Percentiles rank a stretch among this genome's conserved stretches.
Conservation (phyloP, 768 basidiomycete species). For the Lactarius deliciosus region DNA sequence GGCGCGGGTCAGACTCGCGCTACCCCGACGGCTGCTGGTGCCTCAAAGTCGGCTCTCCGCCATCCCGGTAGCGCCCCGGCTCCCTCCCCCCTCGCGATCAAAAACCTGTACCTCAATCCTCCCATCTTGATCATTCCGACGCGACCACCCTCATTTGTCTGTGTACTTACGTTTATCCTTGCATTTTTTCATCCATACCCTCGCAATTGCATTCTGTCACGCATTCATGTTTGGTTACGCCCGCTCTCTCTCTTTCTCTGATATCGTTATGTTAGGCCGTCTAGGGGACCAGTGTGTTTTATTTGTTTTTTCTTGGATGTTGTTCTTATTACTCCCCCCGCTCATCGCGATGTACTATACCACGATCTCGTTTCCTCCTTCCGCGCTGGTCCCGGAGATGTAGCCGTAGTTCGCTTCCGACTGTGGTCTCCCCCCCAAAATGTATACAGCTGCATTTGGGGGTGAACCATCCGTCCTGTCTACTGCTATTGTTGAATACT, state of each 20-base stretch:
- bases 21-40: slow-evolving; percentile 29
- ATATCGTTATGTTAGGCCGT: slow-evolving; percentile 23
- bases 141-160: neutral
- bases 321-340: neutral
- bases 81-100: neutral
- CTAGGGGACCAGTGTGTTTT: slow-evolving; percentile 27
- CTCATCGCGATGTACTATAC: slow-evolving; percentile 13
- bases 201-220: slow-evolving; percentile 1
- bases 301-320: neutral
- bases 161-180: neutral
- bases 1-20: slow-evolving; percentile 22
- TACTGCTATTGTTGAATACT: slow-evolving; percentile 11
- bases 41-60: slow-evolving; percentile 23
- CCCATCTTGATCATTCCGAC: neutral
- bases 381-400: slow-evolving; percentile 29
- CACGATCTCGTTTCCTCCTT: neutral
- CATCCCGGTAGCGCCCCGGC: slow-evolving; percentile 6
- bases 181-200: slow-evolving; percentile 3
- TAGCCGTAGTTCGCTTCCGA: slow-evolving; percentile 23
- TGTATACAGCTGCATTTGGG: neutral
- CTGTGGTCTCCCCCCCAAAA: neutral
- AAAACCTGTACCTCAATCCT: neutral
- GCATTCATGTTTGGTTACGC: slow-evolving; percentile 5
- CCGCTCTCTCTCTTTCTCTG: neutral
- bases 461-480: slow-evolving; percentile 4